These are phyloP conservation scores for Colletotrichum tropicale DNA, from an alignment of 2,329 filamentous ascomycete species.

Conservation along the genomic window DNA sequence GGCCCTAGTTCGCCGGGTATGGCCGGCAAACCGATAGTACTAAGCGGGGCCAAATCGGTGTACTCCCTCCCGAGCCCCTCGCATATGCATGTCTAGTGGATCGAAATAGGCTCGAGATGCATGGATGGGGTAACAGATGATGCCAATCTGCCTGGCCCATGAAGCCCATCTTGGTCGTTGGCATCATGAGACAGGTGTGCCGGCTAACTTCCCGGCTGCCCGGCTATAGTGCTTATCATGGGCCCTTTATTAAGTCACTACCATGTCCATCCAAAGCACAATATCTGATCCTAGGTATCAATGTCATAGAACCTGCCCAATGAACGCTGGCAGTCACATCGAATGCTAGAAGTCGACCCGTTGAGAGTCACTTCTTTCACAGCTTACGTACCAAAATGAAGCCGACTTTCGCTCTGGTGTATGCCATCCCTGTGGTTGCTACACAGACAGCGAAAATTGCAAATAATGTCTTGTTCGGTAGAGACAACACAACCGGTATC, in stretches of 20 bases:
- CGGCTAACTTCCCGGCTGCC: neutral
- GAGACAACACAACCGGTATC: neutral
- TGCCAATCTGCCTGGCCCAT: neutral
- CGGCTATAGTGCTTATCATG: neutral
- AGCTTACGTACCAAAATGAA: neutral
- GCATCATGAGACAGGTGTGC: neutral
- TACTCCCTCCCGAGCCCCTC: neutral
- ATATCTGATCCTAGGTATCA: neutral
- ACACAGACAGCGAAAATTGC: neutral
- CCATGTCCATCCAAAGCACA: neutral
- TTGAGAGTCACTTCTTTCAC: neutral
- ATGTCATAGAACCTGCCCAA: neutral
- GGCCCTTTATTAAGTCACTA: accelerated
- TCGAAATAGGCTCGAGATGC: neutral
- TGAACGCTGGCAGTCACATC: neutral
- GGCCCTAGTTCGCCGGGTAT: neutral
- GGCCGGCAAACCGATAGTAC: neutral
- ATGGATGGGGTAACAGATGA: neutral
- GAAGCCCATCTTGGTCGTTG: neutral
- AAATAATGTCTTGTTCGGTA: neutral
- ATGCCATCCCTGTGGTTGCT: neutral
- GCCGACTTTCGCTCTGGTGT: neutral
- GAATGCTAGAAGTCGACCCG: neutral
- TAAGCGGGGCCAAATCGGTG: neutral
- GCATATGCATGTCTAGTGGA: neutral